Evolutionary conservation across 495 filamentous ascomycete species (phyloP), one percentile per base, ranked within the genome.

Genomic region (Xylaria intraflava): DNA sequence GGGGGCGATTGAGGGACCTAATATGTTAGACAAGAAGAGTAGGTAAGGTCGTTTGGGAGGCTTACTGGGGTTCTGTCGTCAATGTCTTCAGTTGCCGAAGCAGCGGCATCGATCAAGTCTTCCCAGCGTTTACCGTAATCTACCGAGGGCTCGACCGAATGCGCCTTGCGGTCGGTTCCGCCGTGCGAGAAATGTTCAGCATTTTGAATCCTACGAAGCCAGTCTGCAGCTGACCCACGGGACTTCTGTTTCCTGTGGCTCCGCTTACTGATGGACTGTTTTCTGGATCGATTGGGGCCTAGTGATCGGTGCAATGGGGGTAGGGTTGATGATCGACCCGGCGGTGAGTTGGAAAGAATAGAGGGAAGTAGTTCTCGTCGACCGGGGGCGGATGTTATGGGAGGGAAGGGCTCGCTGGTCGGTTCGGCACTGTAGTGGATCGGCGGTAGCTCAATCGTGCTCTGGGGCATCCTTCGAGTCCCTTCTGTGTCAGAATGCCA

Each of bases 51-150:
- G 57, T 51, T 55, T 50, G 44, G 46, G 59, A 41, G 50, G 77
- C 83, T 78, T 75, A 89, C 86, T 56, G 86, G 87, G 59, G 86
- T 90, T 65, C 88, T 81, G 57, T 92, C 81, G 61, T 92, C 88
- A 59, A 93, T 89, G 69, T 93, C 90, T 76, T 95, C 90, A 6
- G 89, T 95, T 9, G 89, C 89, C 31, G 88, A 94, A 14, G 90
- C 86, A 20, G 88, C 88, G 9, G 90, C 90, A 69, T 95, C 90
- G 51, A 96, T 90, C 55, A 96, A 70, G 68, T 96, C 90, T 69
- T 95, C 89, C 90, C 90, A 96, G 62, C 90, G 78, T 73, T 90
- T 92, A 36, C 89, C 88, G 67, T 84, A 88, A 40, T 85, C 80
- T 56, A 79, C 82, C 27, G 83, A 78, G 14, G 90, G 89, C 66